These are phyloP conservation scores for Metschnikowia noctiluminum DNA, from an alignment of 805 yeast genomes.

Conservation along the genomic window DNA sequence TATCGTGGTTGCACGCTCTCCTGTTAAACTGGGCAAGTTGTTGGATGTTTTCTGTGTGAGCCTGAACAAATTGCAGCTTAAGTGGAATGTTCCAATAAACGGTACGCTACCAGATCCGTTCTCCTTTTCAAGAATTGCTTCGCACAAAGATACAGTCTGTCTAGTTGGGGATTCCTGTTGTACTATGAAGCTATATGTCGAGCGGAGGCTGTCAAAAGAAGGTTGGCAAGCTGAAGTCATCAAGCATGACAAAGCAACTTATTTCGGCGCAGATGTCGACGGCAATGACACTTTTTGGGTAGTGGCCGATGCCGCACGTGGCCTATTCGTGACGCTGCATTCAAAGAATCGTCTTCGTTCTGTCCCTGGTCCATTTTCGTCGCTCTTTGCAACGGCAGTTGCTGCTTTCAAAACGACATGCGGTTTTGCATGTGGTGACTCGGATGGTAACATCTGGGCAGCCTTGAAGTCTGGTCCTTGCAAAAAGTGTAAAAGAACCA, in stretches of 20 bases:
- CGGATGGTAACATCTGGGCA: slow-evolving; percentile 26
- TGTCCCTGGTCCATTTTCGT: slow-evolving; percentile 2
- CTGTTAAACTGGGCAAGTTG: not conserved
- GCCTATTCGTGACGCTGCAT: slow-evolving; percentile 5
- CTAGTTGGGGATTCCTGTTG: slow-evolving; percentile 8
- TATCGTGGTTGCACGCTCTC: slow-evolving; percentile 9
- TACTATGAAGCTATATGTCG: not conserved
- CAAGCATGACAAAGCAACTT: not conserved
- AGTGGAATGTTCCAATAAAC: not conserved
- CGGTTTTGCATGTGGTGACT: slow-evolving; percentile 23
- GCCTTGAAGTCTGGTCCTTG: not conserved
- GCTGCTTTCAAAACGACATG: slow-evolving; percentile 5
- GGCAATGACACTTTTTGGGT: slow-evolving; percentile 3
- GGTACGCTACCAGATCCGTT: slow-evolving; percentile 7
- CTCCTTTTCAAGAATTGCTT: slow-evolving; percentile 5
- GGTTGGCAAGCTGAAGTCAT: slow-evolving; percentile 3
- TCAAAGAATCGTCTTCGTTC: not conserved
- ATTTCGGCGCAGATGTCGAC: slow-evolving; percentile 16
- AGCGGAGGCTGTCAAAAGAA: not conserved
- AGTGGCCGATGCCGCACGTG: slow-evolving; percentile 11
- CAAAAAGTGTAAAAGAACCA: not conserved
- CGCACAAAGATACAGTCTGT: slow-evolving; percentile 2
- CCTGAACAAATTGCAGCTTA: slow-evolving; percentile 1
- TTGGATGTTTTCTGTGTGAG: slow-evolving; percentile 4
- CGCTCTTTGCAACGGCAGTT: slow-evolving; percentile 16